A percentile compares a stretch with the other conserved stretches of the same genome.
phyloP scores from a whole-genome alignment of 2,329 filamentous ascomycete genomes.

The Stachybotrys elegans region DNA sequence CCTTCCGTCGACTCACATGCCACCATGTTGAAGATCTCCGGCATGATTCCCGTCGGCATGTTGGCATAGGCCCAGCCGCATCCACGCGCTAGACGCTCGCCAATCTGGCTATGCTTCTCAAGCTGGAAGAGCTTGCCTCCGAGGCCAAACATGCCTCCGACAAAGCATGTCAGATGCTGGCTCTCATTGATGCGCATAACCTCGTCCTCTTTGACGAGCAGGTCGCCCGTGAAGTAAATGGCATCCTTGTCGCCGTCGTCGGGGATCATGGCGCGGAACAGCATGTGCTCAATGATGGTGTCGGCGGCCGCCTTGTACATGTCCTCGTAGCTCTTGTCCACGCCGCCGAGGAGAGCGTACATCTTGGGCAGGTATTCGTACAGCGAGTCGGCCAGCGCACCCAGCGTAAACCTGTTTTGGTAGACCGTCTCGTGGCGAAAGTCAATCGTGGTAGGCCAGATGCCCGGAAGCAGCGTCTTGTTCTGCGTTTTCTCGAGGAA shows the following conservation, averaged over 20 bases:
- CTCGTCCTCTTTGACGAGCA: slow-evolving; percentile 15
- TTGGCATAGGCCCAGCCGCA: slow-evolving; percentile 54
- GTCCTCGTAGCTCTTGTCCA: slow-evolving; percentile 45
- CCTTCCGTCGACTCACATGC: slow-evolving; percentile 34
- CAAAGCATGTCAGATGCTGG: slow-evolving; percentile 61
- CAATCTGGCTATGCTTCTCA: slow-evolving; percentile 40
- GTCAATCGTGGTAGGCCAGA: slow-evolving; percentile 56
- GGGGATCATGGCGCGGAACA: slow-evolving; percentile 59
- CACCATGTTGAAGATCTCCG: slow-evolving; percentile 46
- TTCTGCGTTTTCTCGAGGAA: slow-evolving; percentile 48
- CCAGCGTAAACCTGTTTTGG: slow-evolving; percentile 43
- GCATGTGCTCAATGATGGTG: slow-evolving; percentile 49
- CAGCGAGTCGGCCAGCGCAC: slow-evolving; percentile 42
- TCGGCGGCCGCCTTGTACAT: slow-evolving; percentile 54
- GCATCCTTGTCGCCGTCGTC: slow-evolving; percentile 31
- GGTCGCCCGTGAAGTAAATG: slow-evolving; percentile 49
- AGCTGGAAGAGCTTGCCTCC: slow-evolving; percentile 54
- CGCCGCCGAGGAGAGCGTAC: slow-evolving; percentile 59
- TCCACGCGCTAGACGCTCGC: slow-evolving; percentile 43
- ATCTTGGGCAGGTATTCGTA: slow-evolving; percentile 94
- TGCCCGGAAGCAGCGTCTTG: slow-evolving; percentile 52
- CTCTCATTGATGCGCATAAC: slow-evolving; percentile 8
- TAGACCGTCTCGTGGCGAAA: slow-evolving; percentile 41
- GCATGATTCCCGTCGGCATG: slow-evolving; percentile 54
- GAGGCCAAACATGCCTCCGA: slow-evolving; percentile 63